These are phyloP conservation scores for Elsinoe australis DNA, from an alignment of 2,329 filamentous ascomycete genomes.

Conservation along the genomic window DNA sequence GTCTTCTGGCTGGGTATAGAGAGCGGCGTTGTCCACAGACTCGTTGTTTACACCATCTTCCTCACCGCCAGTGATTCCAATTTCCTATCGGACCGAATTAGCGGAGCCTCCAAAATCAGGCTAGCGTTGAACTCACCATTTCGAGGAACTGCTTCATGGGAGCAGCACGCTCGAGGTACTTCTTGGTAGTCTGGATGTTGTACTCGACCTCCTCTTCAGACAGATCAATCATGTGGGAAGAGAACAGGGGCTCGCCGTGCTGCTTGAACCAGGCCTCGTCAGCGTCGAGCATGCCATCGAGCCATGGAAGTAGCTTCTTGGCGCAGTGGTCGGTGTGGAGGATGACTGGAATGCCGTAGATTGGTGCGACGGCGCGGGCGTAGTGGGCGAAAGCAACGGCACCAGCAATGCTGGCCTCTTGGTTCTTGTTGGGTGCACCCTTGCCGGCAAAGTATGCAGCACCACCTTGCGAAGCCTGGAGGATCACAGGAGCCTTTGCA, in stretches of 20 bases:
- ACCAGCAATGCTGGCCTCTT: constrained; percentile 82
- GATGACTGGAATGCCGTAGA: constrained; percentile 84
- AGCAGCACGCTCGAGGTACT: constrained; percentile 87
- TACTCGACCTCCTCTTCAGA: constrained; percentile 83
- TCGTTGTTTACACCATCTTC: constrained; percentile 99
- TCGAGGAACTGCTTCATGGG: constrained; percentile 99
- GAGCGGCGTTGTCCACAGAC: constrained; percentile 88
- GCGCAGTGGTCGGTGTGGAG: constrained; percentile 98
- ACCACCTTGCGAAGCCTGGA: constrained; percentile 77
- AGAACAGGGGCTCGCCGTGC: constrained; percentile 81
- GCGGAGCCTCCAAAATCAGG: not conserved
- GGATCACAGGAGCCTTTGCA: constrained; percentile 81
- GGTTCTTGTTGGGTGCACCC: constrained; percentile 74
- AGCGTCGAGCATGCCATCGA: constrained; percentile 89
- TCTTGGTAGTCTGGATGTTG: constrained; percentile 87
- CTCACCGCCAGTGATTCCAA: constrained; percentile 93
- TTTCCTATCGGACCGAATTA: constrained; percentile 47
- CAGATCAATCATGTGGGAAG: constrained; percentile 96
- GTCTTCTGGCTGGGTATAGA: constrained; percentile 97
- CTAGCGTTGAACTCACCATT: constrained; percentile 57
- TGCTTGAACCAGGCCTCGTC: constrained; percentile 94
- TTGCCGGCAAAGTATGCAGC: constrained; percentile 54
- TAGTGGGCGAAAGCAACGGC: constrained; percentile 85
- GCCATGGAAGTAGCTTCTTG: constrained; percentile 98
- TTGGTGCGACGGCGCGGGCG: constrained; percentile 77